Evolutionary conservation across 1,284 basidiomycete genomes (phyloP).

Genomic region (Naganishia sp.): DNA sequence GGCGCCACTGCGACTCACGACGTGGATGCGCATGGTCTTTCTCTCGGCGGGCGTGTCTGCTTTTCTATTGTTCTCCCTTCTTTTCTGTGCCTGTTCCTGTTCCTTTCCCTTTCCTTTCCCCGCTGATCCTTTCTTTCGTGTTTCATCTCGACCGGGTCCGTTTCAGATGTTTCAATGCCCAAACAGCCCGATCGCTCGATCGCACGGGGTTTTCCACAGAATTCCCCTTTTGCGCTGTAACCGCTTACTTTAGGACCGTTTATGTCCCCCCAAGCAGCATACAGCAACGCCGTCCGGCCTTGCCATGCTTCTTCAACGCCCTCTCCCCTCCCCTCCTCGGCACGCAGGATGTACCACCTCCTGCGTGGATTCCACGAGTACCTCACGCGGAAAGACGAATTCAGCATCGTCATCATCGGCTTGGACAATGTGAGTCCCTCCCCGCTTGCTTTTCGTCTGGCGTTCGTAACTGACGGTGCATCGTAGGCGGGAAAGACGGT

Average conservation of each 20-base stretch:
- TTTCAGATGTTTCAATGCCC: too few relatives aligned
- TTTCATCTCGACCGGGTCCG: too few relatives aligned
- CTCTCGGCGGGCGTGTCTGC: not conserved
- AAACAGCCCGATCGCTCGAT: too few relatives aligned
- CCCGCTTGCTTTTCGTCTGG: not conserved
- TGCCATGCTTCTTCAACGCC: not conserved
- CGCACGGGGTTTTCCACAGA: too few relatives aligned
- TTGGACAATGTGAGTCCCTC: slow-evolving; percentile 54
- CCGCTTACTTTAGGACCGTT: too few relatives aligned
- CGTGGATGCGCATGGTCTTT: slow-evolving; percentile 47
- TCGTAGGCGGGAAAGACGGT: slow-evolving; percentile 82
- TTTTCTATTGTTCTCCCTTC: slow-evolving; percentile 2
- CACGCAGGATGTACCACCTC: slow-evolving; percentile 72
- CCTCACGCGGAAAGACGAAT: slow-evolving; percentile 88
- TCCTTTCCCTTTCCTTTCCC: too few relatives aligned
- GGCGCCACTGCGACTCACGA: slow-evolving; percentile 39
- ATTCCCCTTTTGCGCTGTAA: too few relatives aligned
- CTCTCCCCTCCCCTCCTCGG: not conserved
- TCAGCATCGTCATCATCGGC: slow-evolving; percentile 88
- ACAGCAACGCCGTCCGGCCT: not conserved
- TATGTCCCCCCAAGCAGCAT: not conserved
- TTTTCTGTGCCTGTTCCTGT: too few relatives aligned
- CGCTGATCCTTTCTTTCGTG: too few relatives aligned
- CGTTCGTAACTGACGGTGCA: slow-evolving; percentile 39
- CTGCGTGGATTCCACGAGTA: slow-evolving; percentile 85